A percentile compares a stretch with the other conserved stretches of the same genome.
Conservation (phyloP, 2,329 filamentous ascomycete species). For the Trichoderma sp. region DNA sequence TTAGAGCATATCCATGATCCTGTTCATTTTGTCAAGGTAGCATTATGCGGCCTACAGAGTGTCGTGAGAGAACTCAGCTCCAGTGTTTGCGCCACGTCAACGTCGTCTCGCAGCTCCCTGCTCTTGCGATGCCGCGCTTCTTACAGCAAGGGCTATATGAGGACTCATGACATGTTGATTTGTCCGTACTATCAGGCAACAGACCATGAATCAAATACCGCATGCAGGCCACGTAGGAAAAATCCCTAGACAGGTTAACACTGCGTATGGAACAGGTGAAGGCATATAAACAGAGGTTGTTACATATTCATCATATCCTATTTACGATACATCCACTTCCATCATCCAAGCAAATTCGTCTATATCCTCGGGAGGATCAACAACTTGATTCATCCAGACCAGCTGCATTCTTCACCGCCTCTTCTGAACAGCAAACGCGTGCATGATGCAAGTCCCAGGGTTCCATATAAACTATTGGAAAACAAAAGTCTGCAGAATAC, state of each 20-base stretch:
- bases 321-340: background rate
- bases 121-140: background rate
- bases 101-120: background rate
- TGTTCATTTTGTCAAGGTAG: background rate
- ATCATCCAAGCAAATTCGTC: background rate
- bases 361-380: background rate
- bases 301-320: constrained; percentile 11
- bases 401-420: constrained; percentile 1
- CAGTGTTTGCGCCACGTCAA: background rate
- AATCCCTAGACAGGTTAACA: background rate
- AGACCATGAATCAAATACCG: background rate
- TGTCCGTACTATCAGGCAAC: background rate
- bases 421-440: background rate
- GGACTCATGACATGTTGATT: background rate
- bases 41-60: background rate
- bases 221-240: background rate
- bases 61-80: background rate
- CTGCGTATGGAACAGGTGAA: background rate
- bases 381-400: background rate
- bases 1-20: background rate
- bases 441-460: background rate
- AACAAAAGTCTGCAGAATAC: background rate
- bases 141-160: background rate
- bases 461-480: background rate
- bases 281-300: background rate